Base-by-base conservation (phyloP, 257 asterid species). In the Petunia axillaris region DNA sequence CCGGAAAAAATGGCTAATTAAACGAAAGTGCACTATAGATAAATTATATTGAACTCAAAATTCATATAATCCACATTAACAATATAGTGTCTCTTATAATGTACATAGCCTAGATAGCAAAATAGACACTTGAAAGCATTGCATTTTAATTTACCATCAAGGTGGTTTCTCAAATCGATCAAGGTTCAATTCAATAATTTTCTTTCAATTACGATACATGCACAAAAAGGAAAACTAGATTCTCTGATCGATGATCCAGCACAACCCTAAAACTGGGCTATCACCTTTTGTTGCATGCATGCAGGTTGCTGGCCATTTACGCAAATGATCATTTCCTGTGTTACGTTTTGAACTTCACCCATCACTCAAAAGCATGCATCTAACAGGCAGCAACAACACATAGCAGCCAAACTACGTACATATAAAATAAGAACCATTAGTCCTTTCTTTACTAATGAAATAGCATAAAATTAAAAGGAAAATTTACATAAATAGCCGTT, bases 361-460 rank as follows among this genome's bases (percentile, higher is more conserved):
- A n/a, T 59, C 76, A 68, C 44, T 68, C 57, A 44, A 68, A 25
- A 57, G 38, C 76, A 68, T 16, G 57, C 76, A 44, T 68, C 76
- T 68, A 68, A 44, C 39, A 68, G 76, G 37, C 76, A 68, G 13
- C 76, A 68, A 10, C 76, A 68, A 68, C 76, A 68, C n/a, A 68
- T 43, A 8, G 76, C 57, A 68, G 76, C 76, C 76, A 68, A 68
- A 68, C 76, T 68, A 8, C 40, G 9, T 7, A 25, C 25, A 25
- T 11, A 48, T 43, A 68, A 44, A 68, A 2, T 41, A 68, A 43
- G 7, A 68, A 68, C 7, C 8, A 66, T 66, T 59, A 59, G 10
- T 16, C 37, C 16, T 5, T 5, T 57, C 25, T 57, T 57, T 3
- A 3, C 0, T 57, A 35, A 57, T 25, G 25, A 25, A 25, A 25